Conservation (phyloP, 1,284 basidiomycete genomes). For the Cutaneotrichosporon dermatis region DNA sequence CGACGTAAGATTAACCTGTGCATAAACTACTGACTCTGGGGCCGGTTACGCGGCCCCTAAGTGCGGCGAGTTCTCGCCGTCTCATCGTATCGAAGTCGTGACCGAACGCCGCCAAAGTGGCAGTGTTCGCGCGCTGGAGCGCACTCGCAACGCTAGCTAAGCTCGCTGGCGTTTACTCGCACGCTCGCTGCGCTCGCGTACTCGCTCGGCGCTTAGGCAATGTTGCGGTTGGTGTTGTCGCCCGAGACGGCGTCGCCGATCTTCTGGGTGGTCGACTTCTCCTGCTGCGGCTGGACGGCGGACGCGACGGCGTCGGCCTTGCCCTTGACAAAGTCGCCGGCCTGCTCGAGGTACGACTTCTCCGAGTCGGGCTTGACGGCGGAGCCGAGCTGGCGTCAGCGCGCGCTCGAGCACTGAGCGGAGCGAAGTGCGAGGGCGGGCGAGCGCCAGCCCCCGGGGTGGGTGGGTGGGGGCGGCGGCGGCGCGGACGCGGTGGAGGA, state of each 20-base stretch:
- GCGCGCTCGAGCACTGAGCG: not conserved
- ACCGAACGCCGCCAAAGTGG: too few species aligned
- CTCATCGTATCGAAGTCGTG: too few species aligned
- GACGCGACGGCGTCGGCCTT: slow-evolving; percentile 41
- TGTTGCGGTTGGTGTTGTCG: slow-evolving; percentile 21
- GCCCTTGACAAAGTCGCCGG: slow-evolving; percentile 38
- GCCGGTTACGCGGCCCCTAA: not conserved
- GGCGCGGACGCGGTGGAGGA: too few species aligned
- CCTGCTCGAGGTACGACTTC: slow-evolving; percentile 47
- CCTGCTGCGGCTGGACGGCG: slow-evolving; percentile 36
- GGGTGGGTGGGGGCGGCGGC: too few species aligned
- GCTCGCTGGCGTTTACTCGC: too few species aligned
- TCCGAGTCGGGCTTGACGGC: slow-evolving; percentile 46
- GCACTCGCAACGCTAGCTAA: too few species aligned
- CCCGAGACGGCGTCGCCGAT: slow-evolving; percentile 36
- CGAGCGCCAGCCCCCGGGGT: too few species aligned
- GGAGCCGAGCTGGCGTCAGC: slow-evolving; percentile 19
- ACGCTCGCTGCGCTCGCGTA: too few species aligned
- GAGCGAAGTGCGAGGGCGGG: too few species aligned
- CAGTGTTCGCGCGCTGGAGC: too few species aligned
- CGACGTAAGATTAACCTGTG: too few species aligned
- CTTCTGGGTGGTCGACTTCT: slow-evolving; percentile 47
- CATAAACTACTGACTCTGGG: not conserved
- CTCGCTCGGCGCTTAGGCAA: slow-evolving; percentile 1
- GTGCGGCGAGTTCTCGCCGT: too few species aligned